A percentile compares a stretch with the other conserved stretches of the same genome.
Evolutionary conservation across 768 basidiomycete species (phyloP).

Genomic region (Candolleomyces aberdarensis): DNA sequence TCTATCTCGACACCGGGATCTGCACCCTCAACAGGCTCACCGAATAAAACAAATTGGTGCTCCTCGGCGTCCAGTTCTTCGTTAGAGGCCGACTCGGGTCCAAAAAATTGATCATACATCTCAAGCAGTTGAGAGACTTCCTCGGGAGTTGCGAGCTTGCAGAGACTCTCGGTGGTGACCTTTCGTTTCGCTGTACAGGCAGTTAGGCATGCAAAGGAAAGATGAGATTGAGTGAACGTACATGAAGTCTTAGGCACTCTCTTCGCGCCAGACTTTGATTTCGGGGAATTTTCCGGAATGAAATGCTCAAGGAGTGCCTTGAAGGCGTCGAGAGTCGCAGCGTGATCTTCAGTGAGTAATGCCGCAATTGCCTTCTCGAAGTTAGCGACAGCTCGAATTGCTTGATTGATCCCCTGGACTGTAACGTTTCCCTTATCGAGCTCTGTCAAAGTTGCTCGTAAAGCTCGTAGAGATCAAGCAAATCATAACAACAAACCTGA

Average conservation of each 20-base stretch:
- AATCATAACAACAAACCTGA: neutral
- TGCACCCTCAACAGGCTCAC: neutral
- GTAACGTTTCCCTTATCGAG: neutral
- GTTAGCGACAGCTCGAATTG: neutral
- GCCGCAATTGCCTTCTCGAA: neutral
- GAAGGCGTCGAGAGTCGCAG: no score
- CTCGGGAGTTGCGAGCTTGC: neutral
- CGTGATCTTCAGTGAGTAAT: neutral
- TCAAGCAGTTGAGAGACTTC: neutral
- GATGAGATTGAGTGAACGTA: neutral
- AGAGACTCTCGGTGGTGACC: neutral
- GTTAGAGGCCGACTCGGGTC: neutral
- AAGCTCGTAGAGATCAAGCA: no score
- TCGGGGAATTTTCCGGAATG: no score
- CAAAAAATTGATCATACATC: neutral
- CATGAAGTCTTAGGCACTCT: neutral
- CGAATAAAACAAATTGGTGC: neutral
- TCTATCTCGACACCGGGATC: constrained; percentile 24
- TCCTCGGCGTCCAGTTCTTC: neutral
- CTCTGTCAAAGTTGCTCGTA: neutral
- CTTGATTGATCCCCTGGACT: neutral
- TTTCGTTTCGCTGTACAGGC: neutral
- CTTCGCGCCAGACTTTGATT: no score
- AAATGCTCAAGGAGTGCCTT: no score
- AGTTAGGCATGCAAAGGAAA: no score